A percentile compares a stretch with the other conserved stretches of the same genome.
phyloP scores from a whole-genome alignment of 768 basidiomycete genomes.

The Psilocybe azurescens region DNA sequence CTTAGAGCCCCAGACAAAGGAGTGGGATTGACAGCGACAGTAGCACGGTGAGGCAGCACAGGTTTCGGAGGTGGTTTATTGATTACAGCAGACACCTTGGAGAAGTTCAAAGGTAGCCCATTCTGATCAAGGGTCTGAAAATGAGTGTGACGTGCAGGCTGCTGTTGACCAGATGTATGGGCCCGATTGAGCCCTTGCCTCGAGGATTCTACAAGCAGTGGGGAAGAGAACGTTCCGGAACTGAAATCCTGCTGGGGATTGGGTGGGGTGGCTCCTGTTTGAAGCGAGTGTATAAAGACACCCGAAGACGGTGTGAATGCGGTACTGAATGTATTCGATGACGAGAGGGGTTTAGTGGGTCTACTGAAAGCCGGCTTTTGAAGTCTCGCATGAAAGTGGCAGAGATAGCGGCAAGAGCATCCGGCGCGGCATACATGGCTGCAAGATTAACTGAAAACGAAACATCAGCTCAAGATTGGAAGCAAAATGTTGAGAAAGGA shows the following conservation, averaged over 20 bases:
- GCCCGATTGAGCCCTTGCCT: conserved; percentile 6
- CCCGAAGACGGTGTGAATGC: conserved; percentile 15
- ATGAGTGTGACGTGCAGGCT: conserved; percentile 10
- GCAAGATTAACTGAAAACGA: conserved; percentile 12
- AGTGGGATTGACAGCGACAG: background rate
- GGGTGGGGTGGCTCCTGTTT: background rate
- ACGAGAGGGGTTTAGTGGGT: conserved; percentile 15
- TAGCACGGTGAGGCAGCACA: background rate
- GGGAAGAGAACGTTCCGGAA: background rate
- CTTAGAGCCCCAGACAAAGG: background rate
- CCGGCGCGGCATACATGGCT: conserved; percentile 25
- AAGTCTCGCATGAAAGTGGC: conserved; percentile 28
- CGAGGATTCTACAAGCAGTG: conserved; percentile 10
- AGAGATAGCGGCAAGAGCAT: conserved; percentile 27
- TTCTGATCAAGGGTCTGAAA: conserved; percentile 5
- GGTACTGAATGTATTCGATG: conserved; percentile 8
- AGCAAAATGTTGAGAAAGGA: background rate
- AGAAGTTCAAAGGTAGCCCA: background rate
- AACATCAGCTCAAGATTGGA: background rate
- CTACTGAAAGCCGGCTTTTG: conserved; percentile 27
- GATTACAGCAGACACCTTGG: conserved; percentile 1
- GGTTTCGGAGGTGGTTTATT: background rate
- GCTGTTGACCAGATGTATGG: conserved; percentile 1
- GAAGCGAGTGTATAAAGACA: conserved; percentile 3
- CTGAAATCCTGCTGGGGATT: background rate